Evolutionary conservation across 1,284 basidiomycete species (phyloP).

Genomic region (Sanghuangporus sanghuang): DNA sequence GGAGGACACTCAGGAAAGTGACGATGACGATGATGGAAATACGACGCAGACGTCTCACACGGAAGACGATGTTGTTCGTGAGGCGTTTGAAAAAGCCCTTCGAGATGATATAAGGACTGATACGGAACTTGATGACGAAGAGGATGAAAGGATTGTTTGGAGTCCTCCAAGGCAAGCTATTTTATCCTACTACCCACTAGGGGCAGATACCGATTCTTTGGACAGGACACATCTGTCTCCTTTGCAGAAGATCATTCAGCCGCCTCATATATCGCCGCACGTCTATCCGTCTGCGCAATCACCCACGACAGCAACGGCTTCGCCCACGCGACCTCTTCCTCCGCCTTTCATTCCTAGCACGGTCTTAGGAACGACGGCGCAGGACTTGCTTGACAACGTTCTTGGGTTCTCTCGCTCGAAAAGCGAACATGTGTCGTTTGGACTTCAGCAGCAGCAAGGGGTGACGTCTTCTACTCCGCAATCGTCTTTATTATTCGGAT

Average conservation of each 20-base stretch:
- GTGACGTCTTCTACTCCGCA: slow-evolving; percentile 24
- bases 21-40: slow-evolving; percentile 53
- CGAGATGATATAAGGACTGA: slow-evolving; percentile 36
- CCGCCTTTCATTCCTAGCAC: slow-evolving; percentile 21
- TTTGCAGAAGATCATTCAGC: slow-evolving; percentile 8
- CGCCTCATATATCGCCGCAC: slow-evolving; percentile 9
- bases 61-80: slow-evolving; percentile 77
- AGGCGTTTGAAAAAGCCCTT: slow-evolving; percentile 66
- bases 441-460: slow-evolving; percentile 6
- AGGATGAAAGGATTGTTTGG: slow-evolving; percentile 62
- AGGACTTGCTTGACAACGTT: slow-evolving; percentile 57
- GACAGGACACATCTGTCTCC: slow-evolving; percentile 12
- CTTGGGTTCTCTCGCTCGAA: slow-evolving; percentile 28
- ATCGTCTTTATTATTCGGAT: slow-evolving; percentile 28
- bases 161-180: slow-evolving; percentile 43
- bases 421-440: not conserved
- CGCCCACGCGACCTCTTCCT: slow-evolving; percentile 15
- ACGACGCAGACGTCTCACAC: slow-evolving; percentile 65
- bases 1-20: slow-evolving; percentile 28
- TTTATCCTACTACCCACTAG: not conserved
- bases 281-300: slow-evolving; percentile 1
- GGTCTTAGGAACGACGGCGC: slow-evolving; percentile 43
- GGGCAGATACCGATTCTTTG: not conserved
- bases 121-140: slow-evolving; percentile 43
- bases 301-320: not conserved